Percentiles rank a stretch among this genome's conserved stretches.
Conservation (phyloP, 805 yeast genomes). For the Ogataea chonburiensis region DNA sequence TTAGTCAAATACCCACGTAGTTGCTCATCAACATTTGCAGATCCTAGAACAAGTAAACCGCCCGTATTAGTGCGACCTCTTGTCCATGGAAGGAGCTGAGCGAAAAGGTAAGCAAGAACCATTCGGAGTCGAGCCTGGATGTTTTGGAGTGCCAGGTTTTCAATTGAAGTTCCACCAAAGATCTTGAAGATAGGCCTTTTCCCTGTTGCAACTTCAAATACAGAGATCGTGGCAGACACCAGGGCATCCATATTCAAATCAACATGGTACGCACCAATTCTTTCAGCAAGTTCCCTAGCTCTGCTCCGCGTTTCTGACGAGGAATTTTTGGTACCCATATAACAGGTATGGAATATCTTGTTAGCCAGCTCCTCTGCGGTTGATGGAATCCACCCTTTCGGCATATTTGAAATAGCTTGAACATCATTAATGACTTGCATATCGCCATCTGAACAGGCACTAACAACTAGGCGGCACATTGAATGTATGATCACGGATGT, state of each 20-base stretch:
- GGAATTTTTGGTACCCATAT: constrained; percentile 95
- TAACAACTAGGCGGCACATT: constrained; percentile 84
- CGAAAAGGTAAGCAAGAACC: constrained; percentile 92
- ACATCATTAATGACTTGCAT: constrained; percentile 76
- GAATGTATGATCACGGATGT: constrained; percentile 92
- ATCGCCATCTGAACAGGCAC: constrained; percentile 68
- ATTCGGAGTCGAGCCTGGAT: constrained; percentile 95
- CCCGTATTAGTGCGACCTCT: constrained; percentile 65
- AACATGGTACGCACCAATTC: constrained; percentile 85
- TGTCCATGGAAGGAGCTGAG: constrained; percentile 94
- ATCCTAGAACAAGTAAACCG: constrained; percentile 87
- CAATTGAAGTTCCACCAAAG: constrained; percentile 90
- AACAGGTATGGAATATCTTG: constrained; percentile 81
- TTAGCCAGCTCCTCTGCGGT: constrained; percentile 75
- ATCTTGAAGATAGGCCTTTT: constrained; percentile 84
- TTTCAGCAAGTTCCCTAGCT: constrained; percentile 70
- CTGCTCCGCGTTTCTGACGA: constrained; percentile 82
- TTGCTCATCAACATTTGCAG: constrained; percentile 97
- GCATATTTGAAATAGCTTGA: constrained; percentile 59
- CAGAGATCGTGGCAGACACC: constrained; percentile 67
- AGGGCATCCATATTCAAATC: constrained; percentile 89
- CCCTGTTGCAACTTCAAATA: constrained; percentile 89
- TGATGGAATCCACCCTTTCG: constrained; percentile 60
- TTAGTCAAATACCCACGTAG: constrained; percentile 93
- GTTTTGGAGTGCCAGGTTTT: constrained; percentile 91